These are phyloP conservation scores for Phytopythium cucurbitacearum DNA, from an alignment of 352 stramenopile genomes.

Conservation along the genomic window DNA sequence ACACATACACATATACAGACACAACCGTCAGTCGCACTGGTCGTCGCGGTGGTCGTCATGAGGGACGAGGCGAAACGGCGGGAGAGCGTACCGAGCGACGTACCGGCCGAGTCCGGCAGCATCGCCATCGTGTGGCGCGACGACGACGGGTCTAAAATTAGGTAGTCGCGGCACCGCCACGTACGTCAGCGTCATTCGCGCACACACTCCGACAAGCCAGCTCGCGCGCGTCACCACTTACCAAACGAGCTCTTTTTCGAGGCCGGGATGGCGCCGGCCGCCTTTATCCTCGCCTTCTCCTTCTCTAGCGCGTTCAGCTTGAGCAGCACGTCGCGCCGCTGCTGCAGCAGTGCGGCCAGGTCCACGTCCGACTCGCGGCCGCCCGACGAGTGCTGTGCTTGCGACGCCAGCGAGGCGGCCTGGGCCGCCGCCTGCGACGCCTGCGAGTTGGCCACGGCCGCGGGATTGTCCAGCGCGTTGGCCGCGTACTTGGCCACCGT, in stretches of 20 bases:
- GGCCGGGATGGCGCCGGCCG: constrained; percentile 11
- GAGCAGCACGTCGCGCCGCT: constrained; percentile 75
- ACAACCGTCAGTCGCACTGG: too few relatives aligned
- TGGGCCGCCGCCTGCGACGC: constrained; percentile 37
- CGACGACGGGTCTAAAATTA: constrained; percentile 15
- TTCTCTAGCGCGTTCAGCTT: constrained; percentile 61
- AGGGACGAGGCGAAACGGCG: neutral
- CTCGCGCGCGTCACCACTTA: constrained; percentile 17
- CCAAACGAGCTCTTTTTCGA: constrained; percentile 36
- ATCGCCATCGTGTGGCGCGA: constrained; percentile 40
- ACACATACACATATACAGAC: neutral
- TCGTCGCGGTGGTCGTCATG: neutral
- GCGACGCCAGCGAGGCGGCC: constrained; percentile 19
- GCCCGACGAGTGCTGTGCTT: constrained; percentile 22
- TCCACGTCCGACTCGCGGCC: constrained; percentile 81
- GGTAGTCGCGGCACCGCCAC: neutral
- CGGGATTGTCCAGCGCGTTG: constrained; percentile 76
- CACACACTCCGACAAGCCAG: too few relatives aligned
- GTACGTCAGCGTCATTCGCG: too few relatives aligned
- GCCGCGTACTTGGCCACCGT: constrained; percentile 69
- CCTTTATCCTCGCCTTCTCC: constrained; percentile 43
- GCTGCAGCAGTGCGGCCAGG: constrained; percentile 58
- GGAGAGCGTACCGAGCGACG: constrained; percentile 26
- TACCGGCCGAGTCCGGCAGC: constrained; percentile 25
- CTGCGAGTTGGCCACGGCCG: constrained; percentile 38